phyloP scores from a whole-genome alignment of 441 rosid species.

The Pelargonium fulgidum region DNA sequence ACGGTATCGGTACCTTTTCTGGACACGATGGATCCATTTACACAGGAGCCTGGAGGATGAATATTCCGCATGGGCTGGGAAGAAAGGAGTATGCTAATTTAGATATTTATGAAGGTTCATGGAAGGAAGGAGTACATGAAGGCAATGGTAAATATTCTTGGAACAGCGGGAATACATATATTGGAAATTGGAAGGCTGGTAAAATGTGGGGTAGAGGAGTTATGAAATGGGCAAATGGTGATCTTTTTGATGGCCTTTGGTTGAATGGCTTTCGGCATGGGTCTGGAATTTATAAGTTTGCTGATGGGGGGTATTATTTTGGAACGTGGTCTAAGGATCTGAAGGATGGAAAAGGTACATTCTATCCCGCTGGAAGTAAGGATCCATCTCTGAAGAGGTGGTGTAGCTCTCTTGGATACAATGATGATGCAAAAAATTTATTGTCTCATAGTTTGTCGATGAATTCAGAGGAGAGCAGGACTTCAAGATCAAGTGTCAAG shows the following conservation, averaged over 20 bases:
- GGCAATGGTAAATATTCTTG: constrained; percentile 78
- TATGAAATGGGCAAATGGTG: constrained; percentile 90
- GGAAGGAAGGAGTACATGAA: constrained; percentile 89
- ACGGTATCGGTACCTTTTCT: constrained; percentile 62
- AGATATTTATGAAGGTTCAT: constrained; percentile 77
- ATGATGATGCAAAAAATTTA: constrained; percentile 35
- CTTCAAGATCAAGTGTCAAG: constrained; percentile 31
- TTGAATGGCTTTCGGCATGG: constrained; percentile 71
- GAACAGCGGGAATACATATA: constrained; percentile 63
- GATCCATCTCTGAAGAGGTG: constrained; percentile 55
- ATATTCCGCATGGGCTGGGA: constrained; percentile 73
- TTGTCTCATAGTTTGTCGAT: constrained; percentile 39
- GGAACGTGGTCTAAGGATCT: constrained; percentile 75
- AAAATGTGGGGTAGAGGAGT: constrained; percentile 85
- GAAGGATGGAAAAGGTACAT: constrained; percentile 87
- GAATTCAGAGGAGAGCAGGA: constrained; percentile 34
- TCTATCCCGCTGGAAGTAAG: constrained; percentile 71
- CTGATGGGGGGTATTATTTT: constrained; percentile 74
- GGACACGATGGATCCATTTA: constrained; percentile 60
- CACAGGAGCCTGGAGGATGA: constrained; percentile 83
- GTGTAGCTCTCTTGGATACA: constrained; percentile 38
- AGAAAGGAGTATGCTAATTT: constrained; percentile 64
- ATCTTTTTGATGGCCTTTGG: constrained; percentile 78
- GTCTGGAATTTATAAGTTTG: constrained; percentile 71
- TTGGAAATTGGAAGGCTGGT: constrained; percentile 82